Evolutionary conservation across 495 filamentous ascomycete species (phyloP), one percentile per base, ranked within the genome.

Genomic region (Tuber magnatum): DNA sequence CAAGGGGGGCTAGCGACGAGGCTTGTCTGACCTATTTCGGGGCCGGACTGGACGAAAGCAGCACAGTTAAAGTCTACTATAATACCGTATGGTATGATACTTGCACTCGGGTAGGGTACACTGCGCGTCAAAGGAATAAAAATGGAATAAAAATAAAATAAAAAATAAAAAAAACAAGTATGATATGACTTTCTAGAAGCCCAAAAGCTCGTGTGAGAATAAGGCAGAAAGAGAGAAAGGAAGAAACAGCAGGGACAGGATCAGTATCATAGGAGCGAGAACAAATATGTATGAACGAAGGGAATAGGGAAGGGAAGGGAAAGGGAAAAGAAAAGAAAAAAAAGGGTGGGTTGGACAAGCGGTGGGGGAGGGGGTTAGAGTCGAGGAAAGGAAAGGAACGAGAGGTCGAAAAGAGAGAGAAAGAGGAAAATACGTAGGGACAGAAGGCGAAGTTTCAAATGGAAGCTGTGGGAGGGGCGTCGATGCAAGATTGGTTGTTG

Each of bases 11-110:
- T 18, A 35, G 56, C 14, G 56, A 65, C 56, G 28, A 65, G 56
- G 56, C 56, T 65, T 65, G 56, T 65, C 28, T 65, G 56, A 65
- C 56, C 56, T 65, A 65, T 65, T 65, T 65, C 56, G 28, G 56
- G 28, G 56, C 5, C 5, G 14, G 32, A 65, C 56, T 10, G 35
- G 32, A n/a, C 56, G 32, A 65, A 12, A 65, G 28, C 28, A 65
- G 28, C 28, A 65, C 56, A 28, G 56, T 28, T 35, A 65, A 65
- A 32, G 56, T 65, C 56, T 65, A 65, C 51, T 32, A n/a, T 32
- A 61, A 9, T 48, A 24, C 22, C 7, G 48, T 28, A 56, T 10
- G 22, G 9, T 35, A 65, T 28, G 39, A 7, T 40, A 40, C 39
- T 40, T 40, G 39, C 7, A 7, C 39, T 40, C 39, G 39, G 2